These are phyloP conservation scores for Ceratobasidium sp. DNA, from an alignment of 1,284 basidiomycete species.

Conservation along the genomic window DNA sequence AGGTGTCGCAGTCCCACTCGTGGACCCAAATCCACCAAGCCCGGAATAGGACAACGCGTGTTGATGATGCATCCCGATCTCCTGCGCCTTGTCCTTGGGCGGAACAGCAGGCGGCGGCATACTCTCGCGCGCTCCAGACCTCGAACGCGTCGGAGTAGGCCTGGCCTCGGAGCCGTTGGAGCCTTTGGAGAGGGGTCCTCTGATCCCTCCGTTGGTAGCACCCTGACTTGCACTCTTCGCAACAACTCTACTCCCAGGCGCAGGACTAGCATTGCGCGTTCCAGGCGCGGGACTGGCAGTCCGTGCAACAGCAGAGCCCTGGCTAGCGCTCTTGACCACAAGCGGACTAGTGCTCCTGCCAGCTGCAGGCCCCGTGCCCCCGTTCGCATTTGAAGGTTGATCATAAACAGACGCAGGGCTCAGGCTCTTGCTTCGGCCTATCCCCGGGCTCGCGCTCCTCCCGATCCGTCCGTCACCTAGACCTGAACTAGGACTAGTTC, in stretches of 20 bases:
- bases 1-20: background rate
- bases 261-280: background rate
- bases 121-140: conserved; percentile 11
- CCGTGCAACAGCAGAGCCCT: conserved; percentile 7
- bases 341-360: conserved; percentile 15
- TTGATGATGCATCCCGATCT: background rate
- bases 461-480: background rate
- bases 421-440: background rate
- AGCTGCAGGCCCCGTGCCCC: background rate
- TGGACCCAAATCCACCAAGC: background rate
- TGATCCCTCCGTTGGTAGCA: background rate
- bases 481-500: background rate
- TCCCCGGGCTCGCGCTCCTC: background rate
- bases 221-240: conserved; percentile 28
- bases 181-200: background rate
- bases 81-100: conserved; percentile 14
- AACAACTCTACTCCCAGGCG: background rate
- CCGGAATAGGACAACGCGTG: background rate
- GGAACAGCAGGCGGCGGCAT: conserved; percentile 27
- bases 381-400: background rate
- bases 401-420: background rate
- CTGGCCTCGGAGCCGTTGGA: background rate
- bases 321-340: conserved; percentile 35
- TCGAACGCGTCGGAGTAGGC: background rate
- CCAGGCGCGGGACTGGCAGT: background rate